These are phyloP conservation scores for Rhizopogon roseolus DNA, from an alignment of 768 basidiomycete species.

Conservation along the genomic window DNA sequence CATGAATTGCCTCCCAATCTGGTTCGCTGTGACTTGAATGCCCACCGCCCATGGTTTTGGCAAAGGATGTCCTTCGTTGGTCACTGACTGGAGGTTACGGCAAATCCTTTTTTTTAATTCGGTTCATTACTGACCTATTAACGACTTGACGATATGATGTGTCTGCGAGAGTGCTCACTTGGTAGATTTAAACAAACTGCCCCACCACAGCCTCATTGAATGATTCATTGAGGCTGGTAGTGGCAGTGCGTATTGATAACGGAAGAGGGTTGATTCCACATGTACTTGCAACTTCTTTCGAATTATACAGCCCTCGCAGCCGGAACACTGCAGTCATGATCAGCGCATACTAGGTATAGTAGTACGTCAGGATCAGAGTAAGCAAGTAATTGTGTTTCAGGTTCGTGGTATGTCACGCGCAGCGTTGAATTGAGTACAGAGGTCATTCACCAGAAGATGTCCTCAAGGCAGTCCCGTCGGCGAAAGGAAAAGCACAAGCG, in stretches of 20 bases:
- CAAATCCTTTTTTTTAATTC: neutral
- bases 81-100: neutral
- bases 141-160: neutral
- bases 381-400: too few species aligned
- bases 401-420: too few species aligned
- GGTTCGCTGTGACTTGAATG: constrained; percentile 20
- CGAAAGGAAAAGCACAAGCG: too few species aligned
- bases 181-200: neutral
- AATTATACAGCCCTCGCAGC: too few species aligned
- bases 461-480: too few species aligned
- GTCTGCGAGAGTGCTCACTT: neutral
- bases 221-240: neutral
- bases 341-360: neutral
- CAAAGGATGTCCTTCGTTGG: neutral
- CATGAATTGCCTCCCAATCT: constrained; percentile 16
- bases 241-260: neutral
- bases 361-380: neutral
- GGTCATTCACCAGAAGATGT: too few species aligned
- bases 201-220: neutral
- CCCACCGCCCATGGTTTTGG: constrained; percentile 18
- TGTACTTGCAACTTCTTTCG: too few species aligned
- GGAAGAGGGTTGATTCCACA: too few species aligned
- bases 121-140: neutral
- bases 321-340: neutral
- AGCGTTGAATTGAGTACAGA: too few species aligned